phyloP scores from a whole-genome alignment of 1,284 basidiomycete genomes.

The Ganoderma lucidum region DNA sequence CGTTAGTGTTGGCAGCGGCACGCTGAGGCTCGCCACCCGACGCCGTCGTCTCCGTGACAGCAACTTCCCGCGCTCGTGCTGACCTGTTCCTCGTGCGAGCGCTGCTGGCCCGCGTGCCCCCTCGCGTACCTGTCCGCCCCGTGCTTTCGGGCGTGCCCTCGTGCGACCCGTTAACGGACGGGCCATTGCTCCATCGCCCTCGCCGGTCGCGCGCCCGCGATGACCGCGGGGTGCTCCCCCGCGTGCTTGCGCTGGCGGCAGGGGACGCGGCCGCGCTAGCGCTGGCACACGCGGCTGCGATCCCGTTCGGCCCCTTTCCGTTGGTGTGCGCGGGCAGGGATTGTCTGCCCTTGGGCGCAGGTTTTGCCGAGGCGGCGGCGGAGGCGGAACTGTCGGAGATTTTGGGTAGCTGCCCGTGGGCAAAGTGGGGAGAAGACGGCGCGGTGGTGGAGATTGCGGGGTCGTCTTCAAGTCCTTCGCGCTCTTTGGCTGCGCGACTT shows the following conservation, averaged over 20 bases:
- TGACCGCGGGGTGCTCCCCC: constrained; percentile 9
- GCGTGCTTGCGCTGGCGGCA: constrained; percentile 19
- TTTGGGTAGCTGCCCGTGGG: constrained; percentile 18
- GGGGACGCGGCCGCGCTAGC: constrained; percentile 18
- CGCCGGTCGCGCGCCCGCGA: constrained; percentile 32
- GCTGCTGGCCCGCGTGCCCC: constrained; percentile 31
- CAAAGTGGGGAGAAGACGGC: constrained; percentile 29
- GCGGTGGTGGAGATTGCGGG: constrained; percentile 56
- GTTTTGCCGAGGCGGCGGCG: constrained; percentile 10
- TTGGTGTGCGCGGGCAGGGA: constrained; percentile 30
- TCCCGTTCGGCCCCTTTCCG: constrained; percentile 28
- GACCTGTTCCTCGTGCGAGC: constrained; percentile 33
- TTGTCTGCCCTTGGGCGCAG: constrained; percentile 28
- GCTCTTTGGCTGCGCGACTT: constrained; percentile 62
- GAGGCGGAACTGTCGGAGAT: constrained; percentile 14
- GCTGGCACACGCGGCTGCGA: not conserved
- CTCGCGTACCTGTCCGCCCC: constrained; percentile 8
- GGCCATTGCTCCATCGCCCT: constrained; percentile 32
- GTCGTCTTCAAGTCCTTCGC: constrained; percentile 63
- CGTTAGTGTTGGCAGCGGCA: constrained; percentile 10
- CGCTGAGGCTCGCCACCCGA: constrained; percentile 14
- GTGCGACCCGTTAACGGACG: constrained; percentile 21
- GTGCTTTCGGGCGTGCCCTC: constrained; percentile 26
- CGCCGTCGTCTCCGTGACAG: constrained; percentile 25
- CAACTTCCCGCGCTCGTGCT: constrained; percentile 29